phyloP scores from a whole-genome alignment of 2,329 filamentous ascomycete species.

The Penicillium hesseltinei region DNA sequence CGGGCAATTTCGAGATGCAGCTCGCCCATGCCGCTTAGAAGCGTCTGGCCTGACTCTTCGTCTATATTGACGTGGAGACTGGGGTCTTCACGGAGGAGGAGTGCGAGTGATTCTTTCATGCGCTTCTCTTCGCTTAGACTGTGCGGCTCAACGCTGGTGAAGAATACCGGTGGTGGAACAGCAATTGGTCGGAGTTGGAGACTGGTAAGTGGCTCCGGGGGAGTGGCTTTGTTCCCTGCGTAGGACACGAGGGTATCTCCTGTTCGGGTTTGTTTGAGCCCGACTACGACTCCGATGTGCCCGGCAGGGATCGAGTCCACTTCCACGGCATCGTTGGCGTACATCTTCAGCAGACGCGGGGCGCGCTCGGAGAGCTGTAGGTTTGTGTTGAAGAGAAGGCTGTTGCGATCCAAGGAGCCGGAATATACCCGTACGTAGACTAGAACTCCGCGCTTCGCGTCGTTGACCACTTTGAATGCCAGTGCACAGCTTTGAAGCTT shows the following conservation, averaged over 20 bases:
- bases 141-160: slow-evolving; percentile 84
- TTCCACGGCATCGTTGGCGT: slow-evolving; percentile 81
- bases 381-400: slow-evolving; percentile 82
- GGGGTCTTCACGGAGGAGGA: slow-evolving; percentile 86
- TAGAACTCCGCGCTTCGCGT: slow-evolving; percentile 78
- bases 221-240: slow-evolving; percentile 60
- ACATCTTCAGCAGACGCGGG: slow-evolving; percentile 81
- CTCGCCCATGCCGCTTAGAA: slow-evolving; percentile 93
- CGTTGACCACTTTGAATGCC: slow-evolving; percentile 92
- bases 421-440: slow-evolving; percentile 93
- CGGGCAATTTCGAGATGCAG: slow-evolving; percentile 91
- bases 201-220: slow-evolving; percentile 66
- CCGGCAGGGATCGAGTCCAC: slow-evolving; percentile 76
- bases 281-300: slow-evolving; percentile 90
- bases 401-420: slow-evolving; percentile 71
- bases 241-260: slow-evolving; percentile 87
- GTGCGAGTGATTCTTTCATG: slow-evolving; percentile 70
- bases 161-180: slow-evolving; percentile 92
- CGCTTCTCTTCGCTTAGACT: slow-evolving; percentile 76
- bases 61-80: slow-evolving; percentile 82
- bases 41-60: slow-evolving; percentile 87
- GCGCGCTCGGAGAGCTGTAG: slow-evolving; percentile 75
- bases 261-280: slow-evolving; percentile 85
- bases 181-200: slow-evolving; percentile 84
- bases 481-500: slow-evolving; percentile 69